Evolutionary conservation across 2,329 filamentous ascomycete genomes (phyloP).

Genomic region (Claviceps spartinae): DNA sequence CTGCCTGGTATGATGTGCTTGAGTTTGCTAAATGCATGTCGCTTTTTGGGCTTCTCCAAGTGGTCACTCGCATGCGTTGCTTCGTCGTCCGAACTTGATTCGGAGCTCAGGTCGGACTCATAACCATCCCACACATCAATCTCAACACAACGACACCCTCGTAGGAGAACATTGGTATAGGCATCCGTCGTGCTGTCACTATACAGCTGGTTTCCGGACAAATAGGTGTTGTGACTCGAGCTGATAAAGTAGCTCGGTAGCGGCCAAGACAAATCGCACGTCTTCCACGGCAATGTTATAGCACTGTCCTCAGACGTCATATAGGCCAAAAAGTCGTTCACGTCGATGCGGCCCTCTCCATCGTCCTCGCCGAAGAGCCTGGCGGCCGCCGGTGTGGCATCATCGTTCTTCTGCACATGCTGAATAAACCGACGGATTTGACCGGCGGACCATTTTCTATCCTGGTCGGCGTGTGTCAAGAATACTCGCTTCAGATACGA

Average conservation of each 20-base stretch:
- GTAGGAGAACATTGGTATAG: slow-evolving; percentile 71
- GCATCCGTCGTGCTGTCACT: slow-evolving; percentile 78
- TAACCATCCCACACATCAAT: slow-evolving; percentile 93
- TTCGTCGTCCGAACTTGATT: slow-evolving; percentile 35
- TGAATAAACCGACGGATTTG: slow-evolving; percentile 33
- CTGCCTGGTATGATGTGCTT: slow-evolving; percentile 39
- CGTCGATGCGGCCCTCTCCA: slow-evolving; percentile 25
- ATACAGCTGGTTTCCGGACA: slow-evolving; percentile 76
- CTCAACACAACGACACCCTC: slow-evolving; percentile 82
- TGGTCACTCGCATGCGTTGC: slow-evolving; percentile 25
- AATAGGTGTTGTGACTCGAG: slow-evolving; percentile 90
- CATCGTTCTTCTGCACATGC: slow-evolving; percentile 29
- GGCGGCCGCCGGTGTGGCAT: slow-evolving; percentile 15
- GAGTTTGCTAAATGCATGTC: slow-evolving; percentile 48
- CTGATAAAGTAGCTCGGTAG: slow-evolving; percentile 87
- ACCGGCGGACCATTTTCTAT: slow-evolving; percentile 31
- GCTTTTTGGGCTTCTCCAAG: slow-evolving; percentile 37
- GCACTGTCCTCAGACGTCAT: slow-evolving; percentile 38
- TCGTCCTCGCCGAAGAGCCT: slow-evolving; percentile 16
- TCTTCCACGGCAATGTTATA: slow-evolving; percentile 24
- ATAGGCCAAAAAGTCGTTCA: slow-evolving; percentile 38
- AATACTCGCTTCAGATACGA: slow-evolving; percentile 34
- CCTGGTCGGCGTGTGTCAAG: slow-evolving; percentile 26
- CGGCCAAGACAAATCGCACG: slow-evolving; percentile 54
- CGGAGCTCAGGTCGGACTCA: slow-evolving; percentile 55